These are phyloP conservation scores for Ophiocordyceps camponoti-floridani DNA, from an alignment of 2,329 filamentous ascomycete species.

Conservation along the genomic window DNA sequence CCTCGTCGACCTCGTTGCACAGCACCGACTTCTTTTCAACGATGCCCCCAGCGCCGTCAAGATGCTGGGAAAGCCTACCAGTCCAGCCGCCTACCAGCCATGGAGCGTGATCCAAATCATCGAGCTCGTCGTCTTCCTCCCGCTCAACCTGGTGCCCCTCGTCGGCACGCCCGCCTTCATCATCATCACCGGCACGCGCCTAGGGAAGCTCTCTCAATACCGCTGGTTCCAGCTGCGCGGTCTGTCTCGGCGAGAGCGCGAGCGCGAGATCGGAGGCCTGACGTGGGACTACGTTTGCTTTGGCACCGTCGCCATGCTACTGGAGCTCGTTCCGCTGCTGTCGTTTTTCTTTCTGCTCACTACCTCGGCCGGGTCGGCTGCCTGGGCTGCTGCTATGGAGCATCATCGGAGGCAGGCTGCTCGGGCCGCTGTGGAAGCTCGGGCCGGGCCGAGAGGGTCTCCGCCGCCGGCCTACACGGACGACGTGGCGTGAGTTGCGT, in stretches of 20 bases:
- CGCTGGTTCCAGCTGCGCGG: slow-evolving; percentile 73
- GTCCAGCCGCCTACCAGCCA: slow-evolving; percentile 61
- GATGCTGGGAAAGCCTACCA: slow-evolving; percentile 67
- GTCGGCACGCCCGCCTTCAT: slow-evolving; percentile 76
- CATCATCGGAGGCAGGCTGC: slow-evolving; percentile 20
- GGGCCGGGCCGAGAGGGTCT: not conserved
- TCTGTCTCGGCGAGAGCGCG: slow-evolving; percentile 55
- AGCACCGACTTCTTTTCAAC: slow-evolving; percentile 44
- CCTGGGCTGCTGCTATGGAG: slow-evolving; percentile 75
- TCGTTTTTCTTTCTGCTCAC: slow-evolving; percentile 94
- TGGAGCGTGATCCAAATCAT: slow-evolving; percentile 84
- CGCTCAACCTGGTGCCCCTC: slow-evolving; percentile 75
- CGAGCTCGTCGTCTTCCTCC: slow-evolving; percentile 62
- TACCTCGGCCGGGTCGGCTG: slow-evolving; percentile 63
- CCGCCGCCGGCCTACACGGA: not conserved
- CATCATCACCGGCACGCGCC: slow-evolving; percentile 68
- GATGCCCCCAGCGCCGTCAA: slow-evolving; percentile 58
- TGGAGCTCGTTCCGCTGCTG: slow-evolving; percentile 76
- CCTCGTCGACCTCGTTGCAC: slow-evolving; percentile 48
- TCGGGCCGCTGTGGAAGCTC: slow-evolving; percentile 3
- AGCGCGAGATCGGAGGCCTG: slow-evolving; percentile 46
- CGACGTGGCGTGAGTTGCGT: not conserved
- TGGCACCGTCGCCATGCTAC: slow-evolving; percentile 62
- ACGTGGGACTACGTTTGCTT: slow-evolving; percentile 87
- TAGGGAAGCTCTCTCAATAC: slow-evolving; percentile 80